Base-by-base conservation (phyloP, 306 rosid species). In the Hippophae rhamnoides region DNA sequence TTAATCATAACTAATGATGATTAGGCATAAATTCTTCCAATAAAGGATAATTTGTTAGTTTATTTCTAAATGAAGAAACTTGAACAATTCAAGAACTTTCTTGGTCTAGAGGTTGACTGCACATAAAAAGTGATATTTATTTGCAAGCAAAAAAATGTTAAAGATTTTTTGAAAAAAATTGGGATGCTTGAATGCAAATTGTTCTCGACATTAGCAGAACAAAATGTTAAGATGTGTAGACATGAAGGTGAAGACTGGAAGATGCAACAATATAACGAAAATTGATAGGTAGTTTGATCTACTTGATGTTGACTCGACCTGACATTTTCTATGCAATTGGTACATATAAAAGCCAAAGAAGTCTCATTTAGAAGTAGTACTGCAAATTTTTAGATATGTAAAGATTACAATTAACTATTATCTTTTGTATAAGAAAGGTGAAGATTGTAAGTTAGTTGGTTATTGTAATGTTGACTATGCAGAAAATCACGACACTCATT, bases 381-480 rank as follows among this genome's bases (percentile, higher is more conserved):
- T 40, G 26, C 7, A 46, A 18, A 63, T 43, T 2, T 6, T 65
- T 14, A 54, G 61, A 44, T 45, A 54, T 25, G 45, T 65, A 3
- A 54, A 43, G 13, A 40, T 56, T 2, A 54, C 41, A 42, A 68
- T 13, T 23, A n/a, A 54, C 3, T 61, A 8, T 18, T 43, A n/a
- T 4, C 43, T 58, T 14, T 9, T 64, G 6, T 64, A 64, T 9
- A 64, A 59, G 1, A 9, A 71, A 54, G 66, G 54, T 0, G 45
- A 56, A 26, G 47, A 59, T 2, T 52, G 11, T 31, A 68, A 68
- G 18, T 5, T 52, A 11, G 53, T 5, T 23, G 23, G 60, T 6
- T 68, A 11, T 3, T 62, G 3, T 11, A 57, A 61, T 69, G 63
- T 6, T 56, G 10, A 65, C 27, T 65, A 65, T 60, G 56, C 7